Base-by-base conservation (phyloP, 192 early-diverging fungal species). In the Pilobolus umbonatus region DNA sequence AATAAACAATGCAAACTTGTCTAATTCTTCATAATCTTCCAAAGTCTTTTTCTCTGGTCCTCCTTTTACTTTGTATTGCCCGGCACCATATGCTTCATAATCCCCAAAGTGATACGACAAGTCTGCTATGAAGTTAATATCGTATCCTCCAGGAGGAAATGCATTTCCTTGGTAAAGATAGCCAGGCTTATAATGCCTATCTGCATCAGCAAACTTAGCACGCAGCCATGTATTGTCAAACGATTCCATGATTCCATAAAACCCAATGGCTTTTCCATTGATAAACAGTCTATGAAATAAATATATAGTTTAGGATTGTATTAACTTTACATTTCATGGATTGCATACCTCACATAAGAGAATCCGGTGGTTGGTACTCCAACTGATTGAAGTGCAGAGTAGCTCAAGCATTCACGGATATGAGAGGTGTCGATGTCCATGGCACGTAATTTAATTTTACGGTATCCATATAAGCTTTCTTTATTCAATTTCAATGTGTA, bases 161-260 rank as follows among this genome's bases (percentile, higher is more conserved):
- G 21, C 2, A 43, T 2, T 10, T 15, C 55, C 55, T 43, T 57
- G 55, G 21, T 57, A 57, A 4, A 57, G 38, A 0, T 29, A 52
- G 0, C 31, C 56, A 61, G 21, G 52, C 62, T 34, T 25, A 60
- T 28, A 67, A 38, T 36, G 36, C 30, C 30, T 67, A 64, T 59
- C 60, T 35, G 57, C 71, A 57, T 7, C 57, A 60, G 36, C 65
- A 61, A 26, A 61, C 17, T 32, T 43, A 56, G 10, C 57, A 55
- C 26, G 59, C 64, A 44, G 39, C 65, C 66, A 73, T 47, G 71
- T 61, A 17, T 67, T 59, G 51, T 66, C 61, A 43, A 73, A 73
- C 34, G 66, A 67, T 54, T 55, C 57, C 0, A 68, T 61, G 22
- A 49, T 12, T 22, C 60, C 60, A 32, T 43, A 57, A 21, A 57